Evolutionary conservation across 148 eudicot genomes (phyloP).

Genomic region (Diospyros kaki): DNA sequence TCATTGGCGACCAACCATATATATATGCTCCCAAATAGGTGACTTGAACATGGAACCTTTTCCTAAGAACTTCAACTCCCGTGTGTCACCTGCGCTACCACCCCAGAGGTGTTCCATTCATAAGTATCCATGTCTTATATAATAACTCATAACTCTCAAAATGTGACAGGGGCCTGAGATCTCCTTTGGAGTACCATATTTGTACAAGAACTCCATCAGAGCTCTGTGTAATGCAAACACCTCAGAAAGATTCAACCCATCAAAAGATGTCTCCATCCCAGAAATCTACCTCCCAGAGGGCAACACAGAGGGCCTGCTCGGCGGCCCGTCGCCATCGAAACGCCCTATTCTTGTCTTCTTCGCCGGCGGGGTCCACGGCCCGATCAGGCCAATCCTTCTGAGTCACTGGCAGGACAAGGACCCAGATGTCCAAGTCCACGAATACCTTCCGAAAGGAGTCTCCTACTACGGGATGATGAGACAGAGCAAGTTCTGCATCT

Average conservation of each 20-base stretch:
- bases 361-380: constrained; percentile 1
- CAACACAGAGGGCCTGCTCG: background rate
- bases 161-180: background rate
- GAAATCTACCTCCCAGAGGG: background rate
- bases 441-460: background rate
- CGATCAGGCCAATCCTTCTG: background rate
- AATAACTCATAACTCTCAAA: no score
- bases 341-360: background rate
- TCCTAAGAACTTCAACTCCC: no score
- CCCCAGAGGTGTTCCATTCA: no score
- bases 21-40: no score
- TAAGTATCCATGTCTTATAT: no score
- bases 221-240: constrained; percentile 1
- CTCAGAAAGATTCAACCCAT: background rate
- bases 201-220: background rate
- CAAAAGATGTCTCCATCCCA: background rate
- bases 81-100: no score
- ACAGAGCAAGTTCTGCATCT: background rate
- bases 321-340: background rate
- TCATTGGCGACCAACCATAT: no score
- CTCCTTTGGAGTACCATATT: background rate
- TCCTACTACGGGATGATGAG: background rate
- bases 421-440: background rate
- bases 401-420: background rate
- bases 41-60: no score